These are phyloP conservation scores for Myxozyma neglecta DNA, from an alignment of 805 yeast species.

Conservation along the genomic window DNA sequence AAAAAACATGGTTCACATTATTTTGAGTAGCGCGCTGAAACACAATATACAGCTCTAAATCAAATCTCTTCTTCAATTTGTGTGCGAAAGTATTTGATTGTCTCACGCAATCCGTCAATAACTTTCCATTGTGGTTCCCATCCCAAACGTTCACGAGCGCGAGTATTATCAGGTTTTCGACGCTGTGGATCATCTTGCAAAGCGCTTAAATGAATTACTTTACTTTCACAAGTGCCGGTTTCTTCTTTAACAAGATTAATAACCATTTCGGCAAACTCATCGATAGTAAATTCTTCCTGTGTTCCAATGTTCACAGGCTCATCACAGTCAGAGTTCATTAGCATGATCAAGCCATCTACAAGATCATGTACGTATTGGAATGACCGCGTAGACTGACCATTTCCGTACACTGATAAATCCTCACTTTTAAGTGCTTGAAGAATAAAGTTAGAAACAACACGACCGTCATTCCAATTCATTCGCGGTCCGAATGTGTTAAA, in stretches of 20 bases:
- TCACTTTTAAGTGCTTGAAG: conserved; percentile 36
- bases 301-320: conserved; percentile 37
- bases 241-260: conserved; percentile 29
- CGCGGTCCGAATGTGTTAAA: conserved; percentile 38
- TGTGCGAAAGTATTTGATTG: conserved; percentile 33
- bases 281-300: conserved; percentile 35
- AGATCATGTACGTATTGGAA: conserved; percentile 37
- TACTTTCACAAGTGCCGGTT: conserved; percentile 28
- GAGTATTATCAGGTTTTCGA: conserved; percentile 34
- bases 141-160: conserved; percentile 30
- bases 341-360: conserved; percentile 34
- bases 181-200: conserved; percentile 35
- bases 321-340: conserved; percentile 35
- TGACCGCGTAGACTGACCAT: conserved; percentile 34
- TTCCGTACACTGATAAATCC: conserved; percentile 35
- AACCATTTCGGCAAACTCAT: conserved; percentile 34
- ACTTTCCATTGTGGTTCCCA: conserved; percentile 36
- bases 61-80: conserved; percentile 25
- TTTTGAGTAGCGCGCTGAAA: neutral
- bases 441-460: conserved; percentile 37
- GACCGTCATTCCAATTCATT: conserved; percentile 38
- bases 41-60: no score
- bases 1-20: neutral
- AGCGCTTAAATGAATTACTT: conserved; percentile 28
- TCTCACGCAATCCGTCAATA: conserved; percentile 33